Conservation (phyloP, 2,329 filamentous ascomycete genomes). For the Phyllosticta citribraziliensis region DNA sequence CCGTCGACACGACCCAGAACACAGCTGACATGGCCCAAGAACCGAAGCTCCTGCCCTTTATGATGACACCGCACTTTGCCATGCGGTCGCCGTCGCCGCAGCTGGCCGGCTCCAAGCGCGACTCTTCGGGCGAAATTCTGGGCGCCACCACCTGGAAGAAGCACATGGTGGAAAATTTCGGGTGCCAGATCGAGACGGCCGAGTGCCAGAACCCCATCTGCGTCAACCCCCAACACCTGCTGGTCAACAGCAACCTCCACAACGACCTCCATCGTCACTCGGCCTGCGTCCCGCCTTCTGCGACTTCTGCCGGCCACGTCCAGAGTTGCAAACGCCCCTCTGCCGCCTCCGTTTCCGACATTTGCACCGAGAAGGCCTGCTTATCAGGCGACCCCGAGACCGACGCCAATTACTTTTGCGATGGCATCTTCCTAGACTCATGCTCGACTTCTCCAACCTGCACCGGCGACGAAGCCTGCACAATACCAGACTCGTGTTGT, state of each 20-base stretch:
- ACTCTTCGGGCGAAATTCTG: constrained; percentile 4
- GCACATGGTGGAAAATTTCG: constrained; percentile 3
- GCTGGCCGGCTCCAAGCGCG: constrained; percentile 9
- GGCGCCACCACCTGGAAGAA: constrained; percentile 2
- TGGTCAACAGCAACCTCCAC: constrained; percentile 6
- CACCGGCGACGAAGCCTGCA: constrained; percentile 21
- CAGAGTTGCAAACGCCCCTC: background rate
- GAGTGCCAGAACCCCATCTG: constrained; percentile 7
- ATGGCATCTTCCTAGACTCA: constrained; percentile 23
- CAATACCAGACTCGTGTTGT: constrained; percentile 21
- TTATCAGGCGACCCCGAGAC: background rate
- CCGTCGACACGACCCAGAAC: background rate
- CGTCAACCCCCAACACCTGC: constrained; percentile 8
- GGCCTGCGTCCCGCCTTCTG: background rate
- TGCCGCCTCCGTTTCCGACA: constrained; percentile 1
- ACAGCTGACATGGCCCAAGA: constrained; percentile 9
- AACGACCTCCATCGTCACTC: constrained; percentile 4
- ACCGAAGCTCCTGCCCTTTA: constrained; percentile 1
- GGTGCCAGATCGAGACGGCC: constrained; percentile 7
- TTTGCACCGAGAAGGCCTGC: constrained; percentile 5
- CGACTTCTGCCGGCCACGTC: background rate
- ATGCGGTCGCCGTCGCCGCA: constrained; percentile 8
- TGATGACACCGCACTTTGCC: background rate
- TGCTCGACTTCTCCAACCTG: constrained; percentile 19
- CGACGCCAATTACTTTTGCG: constrained; percentile 23